These are phyloP conservation scores for Epichloe aotearoae DNA, from an alignment of 2,329 filamentous ascomycete genomes.

Conservation along the genomic window DNA sequence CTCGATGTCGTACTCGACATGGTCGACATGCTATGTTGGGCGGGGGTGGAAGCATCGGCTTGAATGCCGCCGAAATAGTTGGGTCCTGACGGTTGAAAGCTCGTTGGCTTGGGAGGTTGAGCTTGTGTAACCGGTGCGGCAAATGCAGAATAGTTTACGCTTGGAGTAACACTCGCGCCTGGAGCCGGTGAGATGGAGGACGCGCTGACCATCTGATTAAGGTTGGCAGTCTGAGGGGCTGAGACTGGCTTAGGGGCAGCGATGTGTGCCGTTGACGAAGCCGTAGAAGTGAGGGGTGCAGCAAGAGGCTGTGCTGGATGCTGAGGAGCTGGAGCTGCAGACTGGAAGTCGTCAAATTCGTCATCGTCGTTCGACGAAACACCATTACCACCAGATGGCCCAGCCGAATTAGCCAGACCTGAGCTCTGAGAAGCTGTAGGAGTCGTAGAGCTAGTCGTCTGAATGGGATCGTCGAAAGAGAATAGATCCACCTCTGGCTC, in stretches of 20 bases:
- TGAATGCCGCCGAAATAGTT: constrained; percentile 92
- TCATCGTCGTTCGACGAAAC: constrained; percentile 51
- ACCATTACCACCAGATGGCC: constrained; percentile 10
- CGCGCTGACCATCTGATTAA: constrained; percentile 68
- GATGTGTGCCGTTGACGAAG: constrained; percentile 50
- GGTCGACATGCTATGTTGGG: constrained; percentile 17
- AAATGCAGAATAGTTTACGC: constrained; percentile 52
- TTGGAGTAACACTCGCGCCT: constrained; percentile 40
- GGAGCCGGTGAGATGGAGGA: constrained; percentile 67
- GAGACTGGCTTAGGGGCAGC: constrained; percentile 75
- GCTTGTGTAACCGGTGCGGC: constrained; percentile 24
- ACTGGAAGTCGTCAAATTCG: constrained; percentile 97
- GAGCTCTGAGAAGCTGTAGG: constrained; percentile 33
- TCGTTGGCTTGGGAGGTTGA: constrained; percentile 41
- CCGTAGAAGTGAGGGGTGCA: constrained; percentile 35
- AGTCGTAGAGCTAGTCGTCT: constrained; percentile 31
- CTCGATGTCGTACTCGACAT: constrained; percentile 23
- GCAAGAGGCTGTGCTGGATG: constrained; percentile 34
- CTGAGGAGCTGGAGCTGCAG: constrained; percentile 52
- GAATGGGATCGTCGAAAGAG: constrained; percentile 69
- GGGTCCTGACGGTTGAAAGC: constrained; percentile 65
- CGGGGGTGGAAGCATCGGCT: constrained; percentile 18
- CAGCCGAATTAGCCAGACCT: constrained; percentile 32
- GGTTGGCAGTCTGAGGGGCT: constrained; percentile 65
- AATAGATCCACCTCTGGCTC: constrained; percentile 87